phyloP scores from a whole-genome alignment of 495 filamentous ascomycete genomes.

The Podospora conica region DNA sequence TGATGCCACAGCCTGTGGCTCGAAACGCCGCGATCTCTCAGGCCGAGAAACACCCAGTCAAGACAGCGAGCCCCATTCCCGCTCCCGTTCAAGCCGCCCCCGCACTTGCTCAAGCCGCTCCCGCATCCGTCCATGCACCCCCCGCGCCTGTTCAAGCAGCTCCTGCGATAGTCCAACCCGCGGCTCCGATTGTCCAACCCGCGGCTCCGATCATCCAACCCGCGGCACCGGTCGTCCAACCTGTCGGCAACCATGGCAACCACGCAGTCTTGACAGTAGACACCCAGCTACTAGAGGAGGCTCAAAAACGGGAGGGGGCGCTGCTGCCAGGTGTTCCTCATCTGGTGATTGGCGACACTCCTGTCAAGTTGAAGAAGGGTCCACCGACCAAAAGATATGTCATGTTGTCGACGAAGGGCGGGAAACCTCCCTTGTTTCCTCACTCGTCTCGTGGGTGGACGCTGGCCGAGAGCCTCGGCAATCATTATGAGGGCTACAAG shows the following conservation, averaged over 20 bases:
- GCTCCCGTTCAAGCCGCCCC: constrained; percentile 5
- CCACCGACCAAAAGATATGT: constrained; percentile 30
- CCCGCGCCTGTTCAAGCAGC: neutral
- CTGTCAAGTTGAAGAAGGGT: constrained; percentile 22
- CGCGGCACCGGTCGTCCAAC: neutral
- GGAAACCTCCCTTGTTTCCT: constrained; percentile 23
- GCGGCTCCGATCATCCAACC: neutral
- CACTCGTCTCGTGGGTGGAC: constrained; percentile 20
- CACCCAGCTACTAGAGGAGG: constrained; percentile 9
- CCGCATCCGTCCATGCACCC: neutral
- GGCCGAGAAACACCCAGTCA: constrained; percentile 10
- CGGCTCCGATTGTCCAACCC: neutral
- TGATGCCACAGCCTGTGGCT: constrained; percentile 4
- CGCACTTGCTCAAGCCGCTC: neutral
- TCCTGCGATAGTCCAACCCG: neutral
- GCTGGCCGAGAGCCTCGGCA: constrained; percentile 24
- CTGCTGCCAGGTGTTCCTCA: constrained; percentile 22
- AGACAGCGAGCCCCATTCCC: too few species aligned
- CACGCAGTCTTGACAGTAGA: constrained; percentile 15
- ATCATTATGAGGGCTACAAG: constrained; percentile 23
- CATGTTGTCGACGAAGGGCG: constrained; percentile 19
- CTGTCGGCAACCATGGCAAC: too few species aligned
- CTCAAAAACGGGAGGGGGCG: neutral
- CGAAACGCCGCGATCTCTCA: constrained; percentile 1
- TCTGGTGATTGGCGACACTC: constrained; percentile 19